Conservation (phyloP, 495 filamentous ascomycete genomes). For the Neurospora sp. region DNA sequence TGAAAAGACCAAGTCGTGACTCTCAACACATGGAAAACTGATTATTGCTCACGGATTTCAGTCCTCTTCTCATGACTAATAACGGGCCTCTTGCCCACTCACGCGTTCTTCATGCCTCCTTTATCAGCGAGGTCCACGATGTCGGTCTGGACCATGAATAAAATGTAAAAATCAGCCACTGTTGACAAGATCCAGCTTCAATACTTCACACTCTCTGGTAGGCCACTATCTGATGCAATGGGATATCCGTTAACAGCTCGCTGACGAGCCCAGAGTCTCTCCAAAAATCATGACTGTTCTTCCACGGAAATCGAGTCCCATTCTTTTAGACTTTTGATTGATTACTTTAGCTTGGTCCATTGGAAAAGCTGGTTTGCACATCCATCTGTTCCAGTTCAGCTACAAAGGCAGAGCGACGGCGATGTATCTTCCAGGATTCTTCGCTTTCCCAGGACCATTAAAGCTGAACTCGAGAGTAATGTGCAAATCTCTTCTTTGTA, state of each 20-base stretch:
- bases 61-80: too few relatives aligned
- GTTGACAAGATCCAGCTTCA: neutral
- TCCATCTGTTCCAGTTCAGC: neutral
- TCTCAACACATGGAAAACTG: neutral
- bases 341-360: neutral
- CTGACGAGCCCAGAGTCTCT: neutral
- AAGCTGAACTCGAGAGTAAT: neutral
- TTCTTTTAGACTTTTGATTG: neutral
- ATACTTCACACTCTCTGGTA: neutral
- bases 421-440: neutral
- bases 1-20: neutral
- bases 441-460: neutral
- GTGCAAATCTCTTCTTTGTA: neutral
- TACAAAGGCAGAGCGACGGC: neutral
- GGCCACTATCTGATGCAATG: neutral
- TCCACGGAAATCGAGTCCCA: neutral
- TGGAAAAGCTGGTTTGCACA: neutral
- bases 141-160: neutral
- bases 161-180: neutral
- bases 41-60: neutral
- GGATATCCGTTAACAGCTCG: neutral
- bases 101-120: neutral
- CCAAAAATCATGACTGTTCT: neutral
- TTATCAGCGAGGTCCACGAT: neutral
- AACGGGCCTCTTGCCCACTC: neutral